Evolutionary conservation across 805 yeast genomes (phyloP), one percentile per base, ranked within the genome.

Genomic region (Candida saitoana): DNA sequence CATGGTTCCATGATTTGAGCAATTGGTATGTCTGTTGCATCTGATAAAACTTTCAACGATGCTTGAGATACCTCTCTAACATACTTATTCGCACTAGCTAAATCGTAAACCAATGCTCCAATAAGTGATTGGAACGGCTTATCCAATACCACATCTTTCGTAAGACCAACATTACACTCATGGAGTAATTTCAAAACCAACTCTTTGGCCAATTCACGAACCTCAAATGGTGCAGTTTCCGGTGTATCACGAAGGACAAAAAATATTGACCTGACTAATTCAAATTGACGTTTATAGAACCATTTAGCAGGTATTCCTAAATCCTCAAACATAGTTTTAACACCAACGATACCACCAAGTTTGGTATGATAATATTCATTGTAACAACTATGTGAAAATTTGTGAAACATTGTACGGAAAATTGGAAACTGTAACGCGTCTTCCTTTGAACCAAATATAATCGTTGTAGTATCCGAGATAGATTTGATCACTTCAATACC

Each of bases 181-280:
- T 65, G 72, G 29, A 95, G 61, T 15, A 89, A 69, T 39, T 77
- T 74, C 43, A 82, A 62, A 4, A 88, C 80, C 46, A 93, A 67
- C 2, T 73, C 73, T 46, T 80, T 78, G 0, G 98, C 96, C 44
- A 79, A 75, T 2, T 74, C 76, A 31, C 88, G 72, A 11, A 91
- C 95, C 46, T 76, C 80, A 36, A 79, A 74, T 0, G 98, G 97
- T 2, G 91, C 93, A 36, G 90, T 95, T 2, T 80, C 74, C 0
- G 96, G 90, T 0, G 95, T 84, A 54, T 93, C 99, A 55, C 95
- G 78, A 46, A 91, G 68, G 2, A 91, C 95, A 63, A 89, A 95
- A 49, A 91, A 80, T 60, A 93, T 76, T 0, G 96, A 88, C 36
- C 96, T 76, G 2, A 87, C 80, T 25, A 93, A 71, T 56, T 93